A percentile compares a stretch with the other conserved stretches of the same genome.
Evolutionary conservation across 768 basidiomycete genomes (phyloP).

Genomic region (Agrocybe chaxingu): DNA sequence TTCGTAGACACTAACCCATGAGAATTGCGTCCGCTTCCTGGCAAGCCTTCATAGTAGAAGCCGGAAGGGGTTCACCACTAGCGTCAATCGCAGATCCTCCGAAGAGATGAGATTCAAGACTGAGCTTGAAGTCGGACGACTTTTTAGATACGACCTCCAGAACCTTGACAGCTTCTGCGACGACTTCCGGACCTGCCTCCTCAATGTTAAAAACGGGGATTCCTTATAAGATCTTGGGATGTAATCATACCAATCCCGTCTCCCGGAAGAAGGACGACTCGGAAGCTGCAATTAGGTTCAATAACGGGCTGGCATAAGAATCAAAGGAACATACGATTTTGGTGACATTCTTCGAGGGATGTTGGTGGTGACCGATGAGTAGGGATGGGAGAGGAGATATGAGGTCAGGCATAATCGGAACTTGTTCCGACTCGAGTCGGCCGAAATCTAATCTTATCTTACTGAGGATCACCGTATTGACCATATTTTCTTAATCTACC

Average conservation of each 20-base stretch:
- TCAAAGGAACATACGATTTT: constrained; percentile 35
- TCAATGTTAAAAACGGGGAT: constrained; percentile 7
- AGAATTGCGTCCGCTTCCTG: constrained; percentile 93
- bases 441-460: constrained; percentile 23
- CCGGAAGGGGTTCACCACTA: constrained; percentile 80
- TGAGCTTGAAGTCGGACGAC: constrained; percentile 64
- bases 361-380: constrained; percentile 1
- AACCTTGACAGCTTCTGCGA: constrained; percentile 80
- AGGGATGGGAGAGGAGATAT: not conserved
- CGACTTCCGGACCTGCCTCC: constrained; percentile 79
- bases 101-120: constrained; percentile 74
- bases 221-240: not conserved
- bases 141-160: constrained; percentile 67
- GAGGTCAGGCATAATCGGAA: too few species aligned
- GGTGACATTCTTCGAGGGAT: constrained; percentile 28
- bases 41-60: constrained; percentile 83
- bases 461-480: constrained; percentile 7
- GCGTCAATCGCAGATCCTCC: constrained; percentile 94
- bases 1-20: constrained; percentile 60
- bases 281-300: constrained; percentile 53
- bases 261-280: constrained; percentile 87
- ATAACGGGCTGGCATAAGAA: not conserved
- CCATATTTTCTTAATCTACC: constrained; percentile 13
- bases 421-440: constrained; percentile 10
- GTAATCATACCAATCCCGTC: constrained; percentile 85